phyloP scores from a whole-genome alignment of 2,329 filamentous ascomycete species.

The Aspergillus niger region DNA sequence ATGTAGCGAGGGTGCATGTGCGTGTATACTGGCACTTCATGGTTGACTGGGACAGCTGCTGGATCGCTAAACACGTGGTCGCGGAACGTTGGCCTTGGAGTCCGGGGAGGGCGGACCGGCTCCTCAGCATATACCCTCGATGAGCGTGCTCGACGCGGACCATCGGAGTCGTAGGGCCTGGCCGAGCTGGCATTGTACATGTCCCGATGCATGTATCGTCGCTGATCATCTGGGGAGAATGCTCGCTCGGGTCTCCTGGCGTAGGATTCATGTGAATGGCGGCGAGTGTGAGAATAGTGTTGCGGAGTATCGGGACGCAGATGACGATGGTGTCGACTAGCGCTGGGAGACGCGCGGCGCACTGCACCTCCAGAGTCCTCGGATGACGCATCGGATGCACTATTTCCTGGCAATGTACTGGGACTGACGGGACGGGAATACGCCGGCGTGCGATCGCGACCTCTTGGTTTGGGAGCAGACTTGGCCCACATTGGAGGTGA shows the following conservation, averaged over 20 bases:
- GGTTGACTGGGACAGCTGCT: constrained; percentile 11
- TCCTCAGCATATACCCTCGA: constrained; percentile 18
- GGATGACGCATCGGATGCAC: constrained; percentile 32
- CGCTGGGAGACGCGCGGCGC: constrained; percentile 9
- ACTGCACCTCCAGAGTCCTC: constrained; percentile 27
- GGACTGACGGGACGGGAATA: constrained; percentile 24
- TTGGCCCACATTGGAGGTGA: constrained; percentile 31
- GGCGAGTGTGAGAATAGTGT: constrained; percentile 26
- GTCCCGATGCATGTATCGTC: constrained; percentile 14
- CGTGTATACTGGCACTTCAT: constrained; percentile 14
- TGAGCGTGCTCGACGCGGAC: constrained; percentile 17
- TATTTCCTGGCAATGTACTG: constrained; percentile 22
- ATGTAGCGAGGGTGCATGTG: constrained; percentile 20
- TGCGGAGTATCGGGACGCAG: constrained; percentile 19
- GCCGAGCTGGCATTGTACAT: constrained; percentile 8
- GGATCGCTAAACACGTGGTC: constrained; percentile 22
- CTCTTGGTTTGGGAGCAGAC: constrained; percentile 21
- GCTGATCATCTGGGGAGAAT: constrained; percentile 27
- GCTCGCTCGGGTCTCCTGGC: constrained; percentile 32
- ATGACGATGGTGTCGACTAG: constrained; percentile 20
- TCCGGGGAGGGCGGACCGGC: constrained; percentile 13
- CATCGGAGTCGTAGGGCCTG: constrained; percentile 24
- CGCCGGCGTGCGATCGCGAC: constrained; percentile 24
- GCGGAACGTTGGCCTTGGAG: constrained; percentile 13
- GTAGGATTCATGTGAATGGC: constrained; percentile 42